Evolutionary conservation across 2,329 filamentous ascomycete genomes (phyloP).

Genomic region (Penicillium sp.): DNA sequence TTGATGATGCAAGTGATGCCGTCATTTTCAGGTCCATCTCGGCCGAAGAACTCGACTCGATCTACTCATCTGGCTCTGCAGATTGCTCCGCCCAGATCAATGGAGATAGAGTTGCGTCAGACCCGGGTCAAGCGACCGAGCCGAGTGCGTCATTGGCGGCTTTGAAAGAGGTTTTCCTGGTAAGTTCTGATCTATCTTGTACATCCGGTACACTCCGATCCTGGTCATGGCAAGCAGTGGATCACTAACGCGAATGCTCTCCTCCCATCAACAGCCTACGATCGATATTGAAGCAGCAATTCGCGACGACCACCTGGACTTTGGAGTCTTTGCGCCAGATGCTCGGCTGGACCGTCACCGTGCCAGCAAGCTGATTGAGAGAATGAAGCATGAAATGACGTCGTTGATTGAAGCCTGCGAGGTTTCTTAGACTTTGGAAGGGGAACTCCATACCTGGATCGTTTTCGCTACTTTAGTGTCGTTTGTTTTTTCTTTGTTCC

Average conservation of each 20-base stretch:
- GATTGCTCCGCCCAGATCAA: slow-evolving; percentile 5
- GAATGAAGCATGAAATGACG: slow-evolving; percentile 13
- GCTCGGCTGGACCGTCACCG: slow-evolving; percentile 9
- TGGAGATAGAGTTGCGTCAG: slow-evolving; percentile 8
- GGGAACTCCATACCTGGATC: no score
- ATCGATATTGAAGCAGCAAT: slow-evolving; percentile 22
- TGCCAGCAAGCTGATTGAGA: slow-evolving; percentile 12
- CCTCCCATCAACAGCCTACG: slow-evolving; percentile 16
- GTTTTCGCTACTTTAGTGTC: background rate
- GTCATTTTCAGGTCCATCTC: slow-evolving; percentile 9
- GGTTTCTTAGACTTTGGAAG: background rate
- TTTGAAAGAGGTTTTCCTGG: slow-evolving; percentile 11
- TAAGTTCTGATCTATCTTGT: slow-evolving; percentile 12
- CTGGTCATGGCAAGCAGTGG: background rate
- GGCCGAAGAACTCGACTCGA: slow-evolving; percentile 8
- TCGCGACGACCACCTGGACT: slow-evolving; percentile 17
- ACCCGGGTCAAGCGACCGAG: slow-evolving; percentile 2
- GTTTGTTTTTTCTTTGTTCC: background rate
- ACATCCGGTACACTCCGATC: background rate
- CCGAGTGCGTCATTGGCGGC: slow-evolving; percentile 7
- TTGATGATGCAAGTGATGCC: background rate
- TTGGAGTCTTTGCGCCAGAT: slow-evolving; percentile 18
- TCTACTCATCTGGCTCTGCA: background rate
- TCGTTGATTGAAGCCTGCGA: slow-evolving; percentile 7
- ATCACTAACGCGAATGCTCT: slow-evolving; percentile 10